phyloP scores from a whole-genome alignment of 352 stramenopile genomes.

The Globisporangium mamillatum region DNA sequence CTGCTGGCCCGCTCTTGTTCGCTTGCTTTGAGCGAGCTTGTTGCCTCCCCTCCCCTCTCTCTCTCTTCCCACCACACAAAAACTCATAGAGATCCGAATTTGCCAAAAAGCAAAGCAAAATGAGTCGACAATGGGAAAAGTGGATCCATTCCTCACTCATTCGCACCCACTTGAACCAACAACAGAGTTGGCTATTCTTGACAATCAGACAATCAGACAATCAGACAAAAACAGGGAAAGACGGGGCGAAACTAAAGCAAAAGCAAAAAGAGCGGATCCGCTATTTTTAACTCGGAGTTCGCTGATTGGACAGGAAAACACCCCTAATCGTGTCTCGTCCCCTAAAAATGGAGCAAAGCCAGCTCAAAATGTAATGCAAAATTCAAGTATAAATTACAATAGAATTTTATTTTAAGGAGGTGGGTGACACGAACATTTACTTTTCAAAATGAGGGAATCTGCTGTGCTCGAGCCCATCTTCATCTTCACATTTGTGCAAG shows the following conservation, averaged over 20 bases:
- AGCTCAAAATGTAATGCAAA: too few relatives aligned
- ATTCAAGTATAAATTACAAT: too few relatives aligned
- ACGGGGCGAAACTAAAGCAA: neutral
- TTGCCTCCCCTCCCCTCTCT: too few relatives aligned
- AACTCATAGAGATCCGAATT: neutral
- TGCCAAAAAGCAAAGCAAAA: neutral
- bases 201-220: neutral
- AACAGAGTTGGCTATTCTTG: neutral
- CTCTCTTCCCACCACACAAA: neutral
- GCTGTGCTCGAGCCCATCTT: too few relatives aligned
- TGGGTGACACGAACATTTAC: too few relatives aligned
- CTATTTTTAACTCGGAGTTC: too few relatives aligned
- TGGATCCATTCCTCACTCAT: neutral
- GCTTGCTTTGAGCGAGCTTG: too few relatives aligned
- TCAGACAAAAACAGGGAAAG: neutral
- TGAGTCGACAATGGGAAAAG: neutral
- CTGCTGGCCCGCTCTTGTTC: neutral
- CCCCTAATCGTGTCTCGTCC: too few relatives aligned
- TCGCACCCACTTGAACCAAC: neutral
- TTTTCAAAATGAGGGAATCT: neutral
- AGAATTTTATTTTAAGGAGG: too few relatives aligned
- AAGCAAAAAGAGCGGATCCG: neutral
- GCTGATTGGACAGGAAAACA: too few relatives aligned
- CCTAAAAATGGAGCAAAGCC: too few relatives aligned
- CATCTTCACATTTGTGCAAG: too few relatives aligned